Evolutionary conservation across 345 rosid genomes (phyloP).

Genomic region (Populus ilicifolia): DNA sequence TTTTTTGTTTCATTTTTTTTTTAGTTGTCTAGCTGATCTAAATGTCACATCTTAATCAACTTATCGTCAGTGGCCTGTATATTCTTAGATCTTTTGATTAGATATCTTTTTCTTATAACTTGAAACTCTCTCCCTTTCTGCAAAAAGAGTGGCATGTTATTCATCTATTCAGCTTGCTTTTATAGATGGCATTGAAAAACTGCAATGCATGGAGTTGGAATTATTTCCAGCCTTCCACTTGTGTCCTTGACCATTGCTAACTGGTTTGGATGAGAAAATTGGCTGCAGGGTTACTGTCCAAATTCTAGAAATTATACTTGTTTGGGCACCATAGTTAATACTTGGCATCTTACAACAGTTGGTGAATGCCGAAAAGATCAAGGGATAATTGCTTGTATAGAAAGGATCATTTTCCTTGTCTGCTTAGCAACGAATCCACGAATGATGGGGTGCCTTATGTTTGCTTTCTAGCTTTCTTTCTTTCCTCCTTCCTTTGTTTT

Average conservation of each 20-base stretch:
- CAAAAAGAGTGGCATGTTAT: neutral
- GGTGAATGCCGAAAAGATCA: neutral
- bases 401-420: neutral
- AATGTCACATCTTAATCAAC: conserved; percentile 1
- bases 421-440: neutral
- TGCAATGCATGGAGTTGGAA: neutral
- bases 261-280: neutral
- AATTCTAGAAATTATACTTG: neutral
- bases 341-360: neutral
- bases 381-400: neutral
- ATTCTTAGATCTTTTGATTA: conserved; percentile 1
- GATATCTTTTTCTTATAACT: neutral
- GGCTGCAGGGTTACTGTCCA: neutral
- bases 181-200: neutral
- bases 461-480: neutral
- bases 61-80: conserved; percentile 15
- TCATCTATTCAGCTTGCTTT: neutral
- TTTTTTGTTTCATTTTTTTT: conserved; percentile 10
- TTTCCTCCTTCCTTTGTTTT: too few relatives aligned
- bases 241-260: neutral
- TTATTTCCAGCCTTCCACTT: neutral
- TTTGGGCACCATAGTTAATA: neutral
- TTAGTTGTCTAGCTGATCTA: conserved; percentile 6
- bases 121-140: conserved; percentile 3
- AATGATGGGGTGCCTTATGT: neutral